phyloP scores from a whole-genome alignment of 345 rosid genomes.

The Carallia brachiata region DNA sequence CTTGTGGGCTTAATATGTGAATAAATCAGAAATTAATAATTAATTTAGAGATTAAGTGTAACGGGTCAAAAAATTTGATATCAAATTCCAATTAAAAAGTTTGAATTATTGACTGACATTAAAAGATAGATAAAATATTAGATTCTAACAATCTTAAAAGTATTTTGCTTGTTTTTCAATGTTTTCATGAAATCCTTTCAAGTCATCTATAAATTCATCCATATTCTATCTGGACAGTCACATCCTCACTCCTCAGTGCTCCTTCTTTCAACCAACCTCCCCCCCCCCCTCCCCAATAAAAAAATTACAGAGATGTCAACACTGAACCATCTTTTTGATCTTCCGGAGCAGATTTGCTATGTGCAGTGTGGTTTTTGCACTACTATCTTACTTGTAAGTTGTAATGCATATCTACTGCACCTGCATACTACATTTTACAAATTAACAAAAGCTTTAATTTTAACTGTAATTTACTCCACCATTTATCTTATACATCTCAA shows the following conservation, averaged over 20 bases:
- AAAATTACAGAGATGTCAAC: constrained; percentile 41
- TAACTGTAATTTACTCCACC: neutral
- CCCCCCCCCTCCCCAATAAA: neutral
- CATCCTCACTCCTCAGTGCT: constrained; percentile 11
- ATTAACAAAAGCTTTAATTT: neutral
- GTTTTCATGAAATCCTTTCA: neutral
- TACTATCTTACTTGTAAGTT: constrained; percentile 85
- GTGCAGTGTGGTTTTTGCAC: constrained; percentile 95
- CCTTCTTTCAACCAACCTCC: constrained; percentile 3
- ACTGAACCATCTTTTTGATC: constrained; percentile 62
- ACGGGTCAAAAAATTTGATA: no score
- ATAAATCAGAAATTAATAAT: no score
- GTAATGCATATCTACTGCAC: constrained; percentile 27
- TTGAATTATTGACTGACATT: no score
- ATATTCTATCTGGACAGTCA: constrained; percentile 10
- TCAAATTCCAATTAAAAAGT: no score
- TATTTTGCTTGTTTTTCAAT: neutral
- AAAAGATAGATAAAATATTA: constrained; percentile 11
- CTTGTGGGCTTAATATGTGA: no score
- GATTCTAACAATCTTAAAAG: neutral
- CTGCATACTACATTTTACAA: neutral
- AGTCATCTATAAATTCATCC: constrained; percentile 18
- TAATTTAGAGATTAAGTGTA: no score
- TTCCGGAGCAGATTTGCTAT: constrained; percentile 89
- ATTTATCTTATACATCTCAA: neutral